Evolutionary conservation across 1,284 basidiomycete species (phyloP), one percentile per base, ranked within the genome.

Genomic region (Anthracocystis walkeri): DNA sequence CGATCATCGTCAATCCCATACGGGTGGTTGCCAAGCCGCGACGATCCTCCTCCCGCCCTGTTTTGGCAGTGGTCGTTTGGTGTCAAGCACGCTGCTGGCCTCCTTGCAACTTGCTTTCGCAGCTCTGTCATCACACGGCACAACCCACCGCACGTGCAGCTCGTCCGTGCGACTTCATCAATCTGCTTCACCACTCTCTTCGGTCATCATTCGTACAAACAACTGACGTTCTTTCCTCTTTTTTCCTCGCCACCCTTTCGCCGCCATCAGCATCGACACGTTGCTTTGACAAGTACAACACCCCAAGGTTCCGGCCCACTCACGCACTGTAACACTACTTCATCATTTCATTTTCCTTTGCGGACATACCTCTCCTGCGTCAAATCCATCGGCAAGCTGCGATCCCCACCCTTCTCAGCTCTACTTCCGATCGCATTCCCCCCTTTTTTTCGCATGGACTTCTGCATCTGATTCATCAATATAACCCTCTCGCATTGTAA

Each of bases 401-500:
- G 14, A 8, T 5, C 3, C n/a, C 18, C 38, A 40, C 3, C 21
- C 31, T 33, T 33, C 21, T 12, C 52, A 63, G 52, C 60, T 46
- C 67, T 44, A 57, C 35, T 44, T 64, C 67, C 61, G 57, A 64
- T 60, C 21, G 54, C 54, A 51, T 45, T 29, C 33, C 18, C 51
- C 27, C 35, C 14, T 38, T 38, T 38, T n/a, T 35, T 33, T 55
- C 62, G 63, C 58, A 71, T 65, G 62, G 58, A 62, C 58, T 54
- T 35, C 59, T 62, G 68, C 68, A 65, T 71, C 35, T 65, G 62
- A 70, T 55, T 38, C 56, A 50, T 12, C 48, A 56, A 14, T 40
- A 63, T 27, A 29, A 50, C 33, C 66, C 49, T 65, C 62, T 65
- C 62, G 62, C 68, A 71, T 65, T 58, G 68, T 71, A 58, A 58